A percentile compares a stretch with the other conserved stretches of the same genome.
Evolutionary conservation across 2,329 filamentous ascomycete species (phyloP).

Genomic region (Balansia obtecta): DNA sequence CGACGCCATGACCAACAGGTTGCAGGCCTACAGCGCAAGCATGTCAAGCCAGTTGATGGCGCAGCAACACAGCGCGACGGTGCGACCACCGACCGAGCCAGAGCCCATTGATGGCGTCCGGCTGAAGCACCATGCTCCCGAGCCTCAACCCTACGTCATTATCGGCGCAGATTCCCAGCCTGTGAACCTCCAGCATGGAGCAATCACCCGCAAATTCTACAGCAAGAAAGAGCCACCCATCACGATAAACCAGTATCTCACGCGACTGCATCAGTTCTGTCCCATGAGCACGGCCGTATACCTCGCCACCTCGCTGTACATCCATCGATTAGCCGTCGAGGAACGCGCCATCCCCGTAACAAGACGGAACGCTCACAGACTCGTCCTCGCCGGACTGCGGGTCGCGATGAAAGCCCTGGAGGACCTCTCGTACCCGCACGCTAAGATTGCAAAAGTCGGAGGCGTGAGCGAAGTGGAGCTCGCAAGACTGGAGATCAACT

Average conservation of each 20-base stretch:
- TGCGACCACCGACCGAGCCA: slow-evolving; percentile 7
- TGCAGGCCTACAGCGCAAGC: slow-evolving; percentile 17
- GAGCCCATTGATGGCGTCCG: slow-evolving; percentile 42
- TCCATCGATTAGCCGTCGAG: slow-evolving; percentile 66
- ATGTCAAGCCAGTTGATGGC: slow-evolving; percentile 15
- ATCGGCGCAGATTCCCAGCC: slow-evolving; percentile 60
- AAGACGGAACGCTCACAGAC: slow-evolving; percentile 70
- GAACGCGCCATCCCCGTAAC: slow-evolving; percentile 73
- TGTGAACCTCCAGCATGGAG: slow-evolving; percentile 65
- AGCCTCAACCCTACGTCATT: slow-evolving; percentile 41
- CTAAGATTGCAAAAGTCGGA: slow-evolving; percentile 73
- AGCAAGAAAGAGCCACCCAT: slow-evolving; percentile 79
- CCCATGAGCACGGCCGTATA: slow-evolving; percentile 92
- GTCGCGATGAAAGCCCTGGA: slow-evolving; percentile 95
- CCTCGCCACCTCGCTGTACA: slow-evolving; percentile 78
- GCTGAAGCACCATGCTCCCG: slow-evolving; percentile 25
- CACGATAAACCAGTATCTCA: slow-evolving; percentile 69
- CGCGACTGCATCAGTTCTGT: slow-evolving; percentile 79
- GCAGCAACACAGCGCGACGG: slow-evolving; percentile 2
- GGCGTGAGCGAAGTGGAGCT: slow-evolving; percentile 76
- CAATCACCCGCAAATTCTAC: slow-evolving; percentile 87
- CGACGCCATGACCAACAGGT: slow-evolving; percentile 8
- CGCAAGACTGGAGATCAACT: slow-evolving; percentile 75
- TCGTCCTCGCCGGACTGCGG: slow-evolving; percentile 71
- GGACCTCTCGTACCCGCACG: slow-evolving; percentile 77